phyloP scores from a whole-genome alignment of 2,329 filamentous ascomycete genomes.

The Chlorencoelia australis region DNA sequence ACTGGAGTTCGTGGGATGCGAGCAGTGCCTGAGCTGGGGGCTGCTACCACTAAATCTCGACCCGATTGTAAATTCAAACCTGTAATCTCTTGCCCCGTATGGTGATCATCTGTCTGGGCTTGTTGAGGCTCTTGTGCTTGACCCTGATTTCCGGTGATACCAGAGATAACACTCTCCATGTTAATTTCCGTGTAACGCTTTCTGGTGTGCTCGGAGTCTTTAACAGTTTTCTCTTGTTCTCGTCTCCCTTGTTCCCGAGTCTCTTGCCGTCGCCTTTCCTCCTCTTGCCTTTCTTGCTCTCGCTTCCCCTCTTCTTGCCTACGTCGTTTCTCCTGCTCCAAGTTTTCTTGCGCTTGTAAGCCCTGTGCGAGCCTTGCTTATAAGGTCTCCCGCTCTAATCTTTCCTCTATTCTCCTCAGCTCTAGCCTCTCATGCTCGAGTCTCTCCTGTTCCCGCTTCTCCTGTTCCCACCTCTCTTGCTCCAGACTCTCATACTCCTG shows the following conservation, averaged over 20 bases:
- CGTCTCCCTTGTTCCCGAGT: slow-evolving; percentile 2
- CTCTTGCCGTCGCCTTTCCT: slow-evolving; percentile 1
- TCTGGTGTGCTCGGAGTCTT: background rate
- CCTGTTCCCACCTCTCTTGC: slow-evolving; percentile 1
- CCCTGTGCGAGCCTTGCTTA: background rate
- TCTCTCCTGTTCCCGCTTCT: background rate
- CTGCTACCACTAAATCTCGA: background rate
- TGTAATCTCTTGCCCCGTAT: too few species aligned
- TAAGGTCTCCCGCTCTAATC: background rate
- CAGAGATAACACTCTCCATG: background rate
- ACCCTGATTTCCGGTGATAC: too few species aligned
- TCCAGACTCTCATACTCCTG: slow-evolving; percentile 1
- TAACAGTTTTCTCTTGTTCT: background rate
- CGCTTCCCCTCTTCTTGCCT: background rate
- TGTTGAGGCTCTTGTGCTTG: too few species aligned
- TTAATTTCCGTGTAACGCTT: background rate
- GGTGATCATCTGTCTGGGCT: too few species aligned
- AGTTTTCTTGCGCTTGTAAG: background rate
- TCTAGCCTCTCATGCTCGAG: slow-evolving; percentile 8
- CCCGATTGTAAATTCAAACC: background rate
- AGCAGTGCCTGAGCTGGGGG: background rate
- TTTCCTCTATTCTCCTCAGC: background rate
- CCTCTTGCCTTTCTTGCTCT: slow-evolving; percentile 1
- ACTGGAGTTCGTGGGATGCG: too few species aligned
- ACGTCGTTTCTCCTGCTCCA: background rate